Evolutionary conservation across 768 basidiomycete species (phyloP).

Genomic region (Rhodotorula taiwanensis): DNA sequence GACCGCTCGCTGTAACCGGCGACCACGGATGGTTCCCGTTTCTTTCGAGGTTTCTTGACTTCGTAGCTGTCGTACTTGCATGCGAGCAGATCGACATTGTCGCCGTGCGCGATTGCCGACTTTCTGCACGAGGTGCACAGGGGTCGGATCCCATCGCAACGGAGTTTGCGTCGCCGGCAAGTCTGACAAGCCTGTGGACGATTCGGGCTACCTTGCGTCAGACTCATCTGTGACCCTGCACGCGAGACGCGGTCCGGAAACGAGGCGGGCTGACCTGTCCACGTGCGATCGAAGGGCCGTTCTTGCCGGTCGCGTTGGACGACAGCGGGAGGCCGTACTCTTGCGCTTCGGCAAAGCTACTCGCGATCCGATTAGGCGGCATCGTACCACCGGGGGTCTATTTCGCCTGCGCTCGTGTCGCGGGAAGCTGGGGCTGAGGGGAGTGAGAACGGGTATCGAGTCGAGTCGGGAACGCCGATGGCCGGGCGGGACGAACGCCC

Average conservation of each 20-base stretch:
- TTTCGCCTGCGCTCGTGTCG: too few relatives aligned
- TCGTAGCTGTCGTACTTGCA: neutral
- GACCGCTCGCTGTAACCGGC: too few relatives aligned
- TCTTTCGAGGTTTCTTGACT: slow-evolving; percentile 14
- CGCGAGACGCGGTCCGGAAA: too few relatives aligned
- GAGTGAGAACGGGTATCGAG: neutral
- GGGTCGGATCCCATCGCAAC: slow-evolving; percentile 22
- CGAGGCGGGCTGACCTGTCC: slow-evolving; percentile 9
- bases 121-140: neutral
- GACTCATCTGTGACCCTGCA: neutral
- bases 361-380: slow-evolving; percentile 13
- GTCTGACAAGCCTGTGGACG: slow-evolving; percentile 17
- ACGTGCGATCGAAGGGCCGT: slow-evolving; percentile 1
- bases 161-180: slow-evolving; percentile 20
- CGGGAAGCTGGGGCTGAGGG: too few relatives aligned
- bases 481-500: neutral
- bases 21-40: too few relatives aligned
- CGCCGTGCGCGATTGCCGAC: slow-evolving; percentile 13
- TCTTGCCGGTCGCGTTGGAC: neutral
- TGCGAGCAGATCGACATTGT: neutral
- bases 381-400: neutral
- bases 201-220: too few relatives aligned
- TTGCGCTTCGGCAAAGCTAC: neutral
- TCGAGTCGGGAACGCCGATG: neutral
- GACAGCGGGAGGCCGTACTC: neutral